Conservation (phyloP, 2,329 filamentous ascomycete species). For the Setomelanomma holmii region DNA sequence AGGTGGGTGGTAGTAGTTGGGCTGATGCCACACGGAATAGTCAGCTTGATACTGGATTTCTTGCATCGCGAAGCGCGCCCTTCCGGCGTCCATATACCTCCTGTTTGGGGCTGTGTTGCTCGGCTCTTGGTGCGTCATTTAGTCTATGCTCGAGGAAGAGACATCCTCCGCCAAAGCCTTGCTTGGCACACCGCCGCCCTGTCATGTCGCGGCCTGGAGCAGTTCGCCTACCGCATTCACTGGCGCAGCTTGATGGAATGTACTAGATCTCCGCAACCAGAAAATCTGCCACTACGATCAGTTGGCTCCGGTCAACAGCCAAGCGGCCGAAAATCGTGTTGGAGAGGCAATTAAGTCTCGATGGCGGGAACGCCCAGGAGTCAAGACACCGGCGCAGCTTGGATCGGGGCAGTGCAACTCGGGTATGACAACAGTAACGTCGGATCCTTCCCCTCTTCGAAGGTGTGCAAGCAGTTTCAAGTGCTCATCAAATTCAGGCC, state of each 20-base stretch:
- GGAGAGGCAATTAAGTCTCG: not conserved
- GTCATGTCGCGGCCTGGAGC: slow-evolving; percentile 5
- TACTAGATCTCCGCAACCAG: slow-evolving; percentile 2
- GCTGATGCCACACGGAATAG: not conserved
- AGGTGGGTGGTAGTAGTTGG: not conserved
- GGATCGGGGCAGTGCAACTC: slow-evolving; percentile 14
- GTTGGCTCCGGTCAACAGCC: slow-evolving; percentile 2
- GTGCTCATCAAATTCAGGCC: not conserved
- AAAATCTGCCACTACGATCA: not conserved
- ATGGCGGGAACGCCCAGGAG: slow-evolving; percentile 6
- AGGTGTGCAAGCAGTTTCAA: not conserved
- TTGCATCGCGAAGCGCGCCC: slow-evolving; percentile 6
- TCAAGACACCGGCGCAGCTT: slow-evolving; percentile 11
- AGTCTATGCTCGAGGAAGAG: slow-evolving; percentile 9
- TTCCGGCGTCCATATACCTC: slow-evolving; percentile 18
- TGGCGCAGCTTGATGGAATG: slow-evolving; percentile 3
- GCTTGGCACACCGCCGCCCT: slow-evolving; percentile 8
- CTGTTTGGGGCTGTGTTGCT: slow-evolving; percentile 20
- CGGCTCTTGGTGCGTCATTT: slow-evolving; percentile 22
- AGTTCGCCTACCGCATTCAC: not conserved
- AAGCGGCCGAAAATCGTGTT: slow-evolving; percentile 2
- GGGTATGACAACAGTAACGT: not conserved
- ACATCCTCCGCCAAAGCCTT: slow-evolving; percentile 12
- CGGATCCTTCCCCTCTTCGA: not conserved
- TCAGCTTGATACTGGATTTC: not conserved